These are phyloP conservation scores for Microcyclospora tardicrescens DNA, from an alignment of 2,329 filamentous ascomycete genomes.

Conservation along the genomic window DNA sequence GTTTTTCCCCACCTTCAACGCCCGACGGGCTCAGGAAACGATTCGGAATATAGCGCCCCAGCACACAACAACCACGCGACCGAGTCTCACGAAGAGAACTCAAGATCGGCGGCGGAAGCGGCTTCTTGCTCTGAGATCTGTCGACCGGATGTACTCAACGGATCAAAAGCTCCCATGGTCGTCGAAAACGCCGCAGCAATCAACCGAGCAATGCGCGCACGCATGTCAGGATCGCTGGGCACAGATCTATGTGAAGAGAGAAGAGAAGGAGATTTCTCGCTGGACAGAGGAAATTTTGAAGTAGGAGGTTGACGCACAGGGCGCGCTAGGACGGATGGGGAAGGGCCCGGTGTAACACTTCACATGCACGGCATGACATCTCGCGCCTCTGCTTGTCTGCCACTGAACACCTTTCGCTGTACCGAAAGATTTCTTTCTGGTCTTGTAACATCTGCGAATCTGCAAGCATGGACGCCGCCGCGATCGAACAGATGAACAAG, in stretches of 20 bases:
- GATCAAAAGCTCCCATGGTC: conserved; percentile 61
- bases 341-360: background rate
- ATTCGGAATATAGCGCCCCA: conserved; percentile 71
- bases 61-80: conserved; percentile 39
- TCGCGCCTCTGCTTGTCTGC: no score
- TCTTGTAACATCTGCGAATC: background rate
- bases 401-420: no score
- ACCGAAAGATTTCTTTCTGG: background rate
- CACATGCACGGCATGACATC: no score
- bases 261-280: conserved; percentile 24
- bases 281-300: conserved; percentile 4
- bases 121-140: conserved; percentile 73
- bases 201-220: conserved; percentile 51
- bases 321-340: conserved; percentile 1
- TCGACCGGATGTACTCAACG: conserved; percentile 86
- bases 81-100: conserved; percentile 50
- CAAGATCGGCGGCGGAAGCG: conserved; percentile 33
- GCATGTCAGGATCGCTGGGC: conserved; percentile 60
- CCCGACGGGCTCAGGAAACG: conserved; percentile 80
- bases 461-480: conserved; percentile 34
- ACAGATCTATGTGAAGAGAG: conserved; percentile 60
- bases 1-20: conserved; percentile 66
- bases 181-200: conserved; percentile 77
- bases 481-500: conserved; percentile 88
- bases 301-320: conserved; percentile 1